Base-by-base conservation (phyloP, 192 early-diverging fungal species). In the Mortierella hygrophila region DNA sequence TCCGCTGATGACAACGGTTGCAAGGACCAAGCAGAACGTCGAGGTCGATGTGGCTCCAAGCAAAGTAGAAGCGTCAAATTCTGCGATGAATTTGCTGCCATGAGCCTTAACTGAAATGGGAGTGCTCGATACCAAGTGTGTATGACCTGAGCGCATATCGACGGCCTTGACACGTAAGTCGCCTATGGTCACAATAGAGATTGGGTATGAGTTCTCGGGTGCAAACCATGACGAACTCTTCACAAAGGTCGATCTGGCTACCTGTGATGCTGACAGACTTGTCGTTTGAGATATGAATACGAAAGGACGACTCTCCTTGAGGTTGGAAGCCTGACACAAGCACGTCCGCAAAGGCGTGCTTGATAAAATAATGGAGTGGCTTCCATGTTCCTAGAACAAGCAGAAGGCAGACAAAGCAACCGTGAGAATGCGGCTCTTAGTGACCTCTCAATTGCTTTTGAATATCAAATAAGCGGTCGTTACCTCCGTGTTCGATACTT, bases 401-500 rank as follows among this genome's bases (percentile, higher is more conserved):
- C 15, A 6, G 38, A 32, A 73, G 21, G 21, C 23, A 11, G 16
- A 70, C 18, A 38, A 41, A 70, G 18, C 20, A 20, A 16, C 0
- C 11, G 4, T 65, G 13, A 65, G 29, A 32, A 32, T 32, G 60
- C 4, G 3, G 13, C 35, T 26, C 11, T 63, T 4, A 16, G 60
- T 32, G 32, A 29, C 60, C 32, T 10, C 29, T 65, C 11, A 11
- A 15, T 32, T 1, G 11, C 0, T 32, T 32, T 32, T 32, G 26
- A 26, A 3, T 32, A 35, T 65, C 60, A 65, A 65, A 13, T 42
- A 42, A 29, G 23, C 5, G 37, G n/a, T 23, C 23, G 38, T 47
- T 71, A 79, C 82, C 83, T 16, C 74, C 69, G 29, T 85, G 74
- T 26, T 85, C 83, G 42, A 85, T 85, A 40, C 83, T 85, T 32